Percentiles rank a stretch among this genome's conserved stretches.
phyloP scores from a whole-genome alignment of 2,329 filamentous ascomycete genomes.

The Helminthosporium solani region DNA sequence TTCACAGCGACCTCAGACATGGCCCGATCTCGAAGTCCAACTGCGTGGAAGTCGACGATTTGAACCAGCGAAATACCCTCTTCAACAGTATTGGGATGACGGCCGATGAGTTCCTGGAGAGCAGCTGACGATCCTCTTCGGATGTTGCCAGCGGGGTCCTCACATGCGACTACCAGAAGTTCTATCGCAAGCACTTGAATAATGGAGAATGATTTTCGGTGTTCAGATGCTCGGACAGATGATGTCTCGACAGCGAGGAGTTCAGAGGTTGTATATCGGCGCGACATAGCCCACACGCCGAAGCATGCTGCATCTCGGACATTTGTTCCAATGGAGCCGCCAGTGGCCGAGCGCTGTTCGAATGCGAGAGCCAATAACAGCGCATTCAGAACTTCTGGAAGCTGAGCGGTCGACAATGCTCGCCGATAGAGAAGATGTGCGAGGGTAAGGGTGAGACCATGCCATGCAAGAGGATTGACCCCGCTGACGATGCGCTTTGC shows the following conservation, averaged over 20 bases:
- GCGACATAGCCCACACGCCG: conserved; percentile 87
- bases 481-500: conserved; percentile 64
- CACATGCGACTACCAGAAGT: conserved; percentile 75
- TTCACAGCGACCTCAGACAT: conserved; percentile 73
- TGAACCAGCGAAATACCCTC: conserved; percentile 87
- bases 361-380: conserved; percentile 80
- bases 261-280: conserved; percentile 81
- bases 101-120: conserved; percentile 87
- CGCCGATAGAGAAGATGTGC: conserved; percentile 83
- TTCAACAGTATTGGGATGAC: conserved; percentile 81
- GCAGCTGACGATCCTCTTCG: conserved; percentile 89
- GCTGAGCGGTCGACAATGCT: conserved; percentile 69
- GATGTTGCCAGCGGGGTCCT: conserved; percentile 92
- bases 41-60: conserved; percentile 86
- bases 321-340: conserved; percentile 82
- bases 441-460: conserved; percentile 84
- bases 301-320: conserved; percentile 96
- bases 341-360: conserved; percentile 82
- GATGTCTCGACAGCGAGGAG: conserved; percentile 61
- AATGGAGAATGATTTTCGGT: conserved; percentile 48
- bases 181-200: conserved; percentile 79
- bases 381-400: conserved; percentile 73
- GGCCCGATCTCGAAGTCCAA: conserved; percentile 82
- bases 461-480: conserved; percentile 84
- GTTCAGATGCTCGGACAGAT: conserved; percentile 47